Evolutionary conservation across 2,329 filamentous ascomycete species (phyloP).

Genomic region (Coniochaeta sp.): DNA sequence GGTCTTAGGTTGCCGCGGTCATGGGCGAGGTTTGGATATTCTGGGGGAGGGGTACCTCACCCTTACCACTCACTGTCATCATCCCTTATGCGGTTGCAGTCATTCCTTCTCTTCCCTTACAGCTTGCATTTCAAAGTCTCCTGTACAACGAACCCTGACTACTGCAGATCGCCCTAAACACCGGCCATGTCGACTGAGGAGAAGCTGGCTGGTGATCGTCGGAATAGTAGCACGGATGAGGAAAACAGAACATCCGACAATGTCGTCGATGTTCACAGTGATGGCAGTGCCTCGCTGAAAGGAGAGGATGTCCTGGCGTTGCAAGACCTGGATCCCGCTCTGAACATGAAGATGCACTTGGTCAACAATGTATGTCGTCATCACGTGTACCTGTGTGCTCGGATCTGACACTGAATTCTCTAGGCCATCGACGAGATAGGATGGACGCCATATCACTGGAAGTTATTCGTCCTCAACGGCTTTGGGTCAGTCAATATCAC

Average conservation of each 20-base stretch:
- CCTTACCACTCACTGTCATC: too few species aligned
- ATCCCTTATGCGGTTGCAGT: background rate
- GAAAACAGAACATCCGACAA: background rate
- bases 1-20: background rate
- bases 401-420: background rate
- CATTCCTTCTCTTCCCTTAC: background rate
- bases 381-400: background rate
- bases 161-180: background rate
- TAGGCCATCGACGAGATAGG: slow-evolving; percentile 50
- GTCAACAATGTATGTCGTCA: slow-evolving; percentile 38
- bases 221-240: background rate
- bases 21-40: background rate
- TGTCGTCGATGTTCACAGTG: background rate
- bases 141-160: background rate
- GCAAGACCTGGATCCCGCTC: slow-evolving; percentile 43
- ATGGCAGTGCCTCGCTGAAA: slow-evolving; percentile 1
- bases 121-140: background rate
- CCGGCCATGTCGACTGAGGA: background rate
- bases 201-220: background rate
- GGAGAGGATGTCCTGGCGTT: slow-evolving; percentile 33
- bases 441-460: slow-evolving; percentile 51
- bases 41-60: background rate
- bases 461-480: slow-evolving; percentile 54
- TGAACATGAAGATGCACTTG: slow-evolving; percentile 48
- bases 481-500: slow-evolving; percentile 36